These are phyloP conservation scores for Cytidiella melzeri DNA, from an alignment of 768 basidiomycete genomes.

Conservation along the genomic window DNA sequence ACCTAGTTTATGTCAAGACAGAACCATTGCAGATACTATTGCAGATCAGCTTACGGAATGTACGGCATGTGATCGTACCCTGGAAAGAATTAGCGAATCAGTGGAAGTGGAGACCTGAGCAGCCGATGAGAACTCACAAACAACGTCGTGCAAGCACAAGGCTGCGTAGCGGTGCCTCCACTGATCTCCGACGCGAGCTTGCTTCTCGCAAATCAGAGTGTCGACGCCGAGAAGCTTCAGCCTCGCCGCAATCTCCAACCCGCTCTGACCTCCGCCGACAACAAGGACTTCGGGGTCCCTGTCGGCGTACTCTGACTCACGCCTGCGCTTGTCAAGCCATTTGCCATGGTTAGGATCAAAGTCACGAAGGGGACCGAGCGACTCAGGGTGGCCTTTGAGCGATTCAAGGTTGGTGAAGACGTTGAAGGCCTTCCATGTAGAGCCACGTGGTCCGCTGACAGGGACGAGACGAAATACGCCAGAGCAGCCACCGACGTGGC, in stretches of 20 bases:
- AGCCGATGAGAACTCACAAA: conserved; percentile 40
- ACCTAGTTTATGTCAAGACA: conserved; percentile 28
- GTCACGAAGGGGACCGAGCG: conserved; percentile 28
- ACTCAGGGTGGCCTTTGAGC: conserved; percentile 40
- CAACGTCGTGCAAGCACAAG: conserved; percentile 59
- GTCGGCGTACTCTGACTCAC: conserved; percentile 34
- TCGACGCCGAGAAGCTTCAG: conserved; percentile 46
- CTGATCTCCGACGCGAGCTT: conserved; percentile 51
- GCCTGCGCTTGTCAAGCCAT: conserved; percentile 34
- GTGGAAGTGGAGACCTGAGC: neutral
- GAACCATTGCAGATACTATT: conserved; percentile 1
- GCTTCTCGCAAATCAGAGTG: conserved; percentile 57
- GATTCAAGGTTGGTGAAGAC: conserved; percentile 48
- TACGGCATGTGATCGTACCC: conserved; percentile 47
- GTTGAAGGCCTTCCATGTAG: conserved; percentile 45
- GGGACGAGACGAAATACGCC: conserved; percentile 45
- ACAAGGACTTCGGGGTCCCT: conserved; percentile 47
- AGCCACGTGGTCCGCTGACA: conserved; percentile 27
- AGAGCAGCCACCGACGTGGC: conserved; percentile 29
- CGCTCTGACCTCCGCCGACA: conserved; percentile 47
- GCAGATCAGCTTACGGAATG: conserved; percentile 38
- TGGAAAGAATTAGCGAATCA: conserved; percentile 9
- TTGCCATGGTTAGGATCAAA: conserved; percentile 33
- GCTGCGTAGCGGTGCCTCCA: conserved; percentile 66
- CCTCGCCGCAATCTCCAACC: conserved; percentile 52